Evolutionary conservation across 2,329 filamentous ascomycete species (phyloP), one percentile per base, ranked within the genome.

Genomic region (Claviceps monticola): DNA sequence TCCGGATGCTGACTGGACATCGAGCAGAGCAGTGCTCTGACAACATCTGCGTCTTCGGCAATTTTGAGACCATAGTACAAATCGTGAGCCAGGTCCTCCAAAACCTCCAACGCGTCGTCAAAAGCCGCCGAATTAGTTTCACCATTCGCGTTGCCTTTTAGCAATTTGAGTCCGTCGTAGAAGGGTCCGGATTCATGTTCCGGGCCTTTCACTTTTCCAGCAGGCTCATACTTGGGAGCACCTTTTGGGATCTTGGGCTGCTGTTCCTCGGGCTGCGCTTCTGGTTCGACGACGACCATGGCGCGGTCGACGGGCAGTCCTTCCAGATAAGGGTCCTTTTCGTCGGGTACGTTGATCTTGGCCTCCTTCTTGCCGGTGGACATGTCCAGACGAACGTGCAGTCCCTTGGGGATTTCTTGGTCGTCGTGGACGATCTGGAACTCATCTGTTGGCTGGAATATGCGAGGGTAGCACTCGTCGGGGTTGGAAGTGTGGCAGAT

Each of bases 51-150:
- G 56, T 82, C 75, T 61, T 80, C 75, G 21, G 74, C 71, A 53
- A 84, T 74, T 62, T 82, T 78, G 17, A 81, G 68, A 9, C 82
- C 82, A 63, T 84, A 86, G 68, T 83, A 85, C 56, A 84, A 79
- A 63, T 84, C 82, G 63, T 85, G 81, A 0, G 81, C 76, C 29
- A 84, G 67, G 6, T 85, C 81, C 55, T 76, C 71, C n/a, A 86
- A 72, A 37, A 71, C 71, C 37, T 76, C 72, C 7, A 86, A 70
- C 0, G 77, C 76, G 11, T 67, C 66, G 42, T 76, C 72, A 14
- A 79, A 67, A 3, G 61, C 63, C 50, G 65, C 57, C 16, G 64
- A 23, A 23, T 6, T 62, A 42, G 58, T 56, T 6, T 59, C 57
- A 19, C 55, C 57, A 11, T 34, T 34, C 9, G 60, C 58, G n/a